Conservation (phyloP, 306 rosid genomes). For the Lotus japonicus region DNA sequence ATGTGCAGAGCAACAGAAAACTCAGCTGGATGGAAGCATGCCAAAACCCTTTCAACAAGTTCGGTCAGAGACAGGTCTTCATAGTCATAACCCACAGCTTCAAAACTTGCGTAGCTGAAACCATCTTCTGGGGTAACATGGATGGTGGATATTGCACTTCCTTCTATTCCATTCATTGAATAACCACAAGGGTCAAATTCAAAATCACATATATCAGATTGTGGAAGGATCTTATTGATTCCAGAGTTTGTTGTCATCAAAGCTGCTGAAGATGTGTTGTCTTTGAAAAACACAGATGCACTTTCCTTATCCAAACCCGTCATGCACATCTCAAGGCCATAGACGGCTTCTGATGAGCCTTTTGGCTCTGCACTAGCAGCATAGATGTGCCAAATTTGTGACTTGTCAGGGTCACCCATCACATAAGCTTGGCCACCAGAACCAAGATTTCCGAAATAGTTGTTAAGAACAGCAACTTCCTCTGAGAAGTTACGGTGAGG, state of each 20-base stretch:
- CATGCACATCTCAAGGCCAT: constrained; percentile 93
- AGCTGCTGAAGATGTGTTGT: constrained; percentile 40
- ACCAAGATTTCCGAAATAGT: constrained; percentile 64
- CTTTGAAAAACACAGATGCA: constrained; percentile 75
- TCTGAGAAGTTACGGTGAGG: constrained; percentile 82
- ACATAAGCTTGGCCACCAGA: constrained; percentile 56
- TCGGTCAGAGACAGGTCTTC: constrained; percentile 33
- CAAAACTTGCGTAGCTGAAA: constrained; percentile 94
- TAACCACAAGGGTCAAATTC: constrained; percentile 97
- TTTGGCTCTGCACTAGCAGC: constrained; percentile 47
- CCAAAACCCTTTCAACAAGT: constrained; percentile 63
- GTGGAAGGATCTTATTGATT: constrained; percentile 67
- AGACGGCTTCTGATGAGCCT: constrained; percentile 33
- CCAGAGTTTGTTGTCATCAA: constrained; percentile 70
- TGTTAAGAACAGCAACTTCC: constrained; percentile 69
- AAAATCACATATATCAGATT: constrained; percentile 77
- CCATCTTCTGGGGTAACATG: constrained; percentile 97
- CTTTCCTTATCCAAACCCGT: constrained; percentile 61
- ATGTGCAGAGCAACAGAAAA: constrained; percentile 79
- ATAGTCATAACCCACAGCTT: constrained; percentile 69
- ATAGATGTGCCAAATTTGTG: constrained; percentile 83
- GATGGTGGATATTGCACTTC: constrained; percentile 74
- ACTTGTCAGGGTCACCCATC: constrained; percentile 55
- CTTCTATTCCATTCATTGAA: constrained; percentile 89
- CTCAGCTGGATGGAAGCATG: constrained; percentile 70